Evolutionary conservation across 2,329 filamentous ascomycete genomes (phyloP).

Genomic region (Exophiala sp.): DNA sequence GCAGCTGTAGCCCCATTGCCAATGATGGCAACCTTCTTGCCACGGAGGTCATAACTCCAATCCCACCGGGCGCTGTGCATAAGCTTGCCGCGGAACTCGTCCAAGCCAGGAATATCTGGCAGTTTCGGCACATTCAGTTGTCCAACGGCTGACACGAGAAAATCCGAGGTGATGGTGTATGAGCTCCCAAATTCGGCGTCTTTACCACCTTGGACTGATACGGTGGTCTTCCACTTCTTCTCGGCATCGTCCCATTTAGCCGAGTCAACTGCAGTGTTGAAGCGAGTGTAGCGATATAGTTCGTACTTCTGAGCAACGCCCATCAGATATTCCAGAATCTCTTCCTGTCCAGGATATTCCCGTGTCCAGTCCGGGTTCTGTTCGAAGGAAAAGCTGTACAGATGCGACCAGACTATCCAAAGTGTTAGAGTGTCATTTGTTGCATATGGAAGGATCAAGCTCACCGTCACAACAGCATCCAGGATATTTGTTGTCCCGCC

Average conservation of each 20-base stretch:
- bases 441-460: neutral
- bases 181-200: constrained; percentile 49
- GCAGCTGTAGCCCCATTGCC: constrained; percentile 56
- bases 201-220: constrained; percentile 47
- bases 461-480: constrained; percentile 46
- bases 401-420: constrained; percentile 45
- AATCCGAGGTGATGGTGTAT: constrained; percentile 52
- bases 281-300: constrained; percentile 53
- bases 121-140: constrained; percentile 51
- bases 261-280: constrained; percentile 51
- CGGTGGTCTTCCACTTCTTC: constrained; percentile 36
- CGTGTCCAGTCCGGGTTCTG: constrained; percentile 54
- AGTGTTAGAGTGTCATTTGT: too few species aligned
- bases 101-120: constrained; percentile 31
- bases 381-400: constrained; percentile 58
- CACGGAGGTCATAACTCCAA: constrained; percentile 50
- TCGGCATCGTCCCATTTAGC: constrained; percentile 53
- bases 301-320: constrained; percentile 30
- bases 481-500: constrained; percentile 38
- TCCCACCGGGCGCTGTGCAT: constrained; percentile 35
- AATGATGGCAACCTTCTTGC: constrained; percentile 54
- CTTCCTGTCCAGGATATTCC: constrained; percentile 55
- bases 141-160: constrained; percentile 54
- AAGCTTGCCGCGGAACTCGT: constrained; percentile 31
- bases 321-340: constrained; percentile 52